Evolutionary conservation across 2,329 filamentous ascomycete genomes (phyloP), one percentile per base, ranked within the genome.

Genomic region (Chaetoscypha palmicola): DNA sequence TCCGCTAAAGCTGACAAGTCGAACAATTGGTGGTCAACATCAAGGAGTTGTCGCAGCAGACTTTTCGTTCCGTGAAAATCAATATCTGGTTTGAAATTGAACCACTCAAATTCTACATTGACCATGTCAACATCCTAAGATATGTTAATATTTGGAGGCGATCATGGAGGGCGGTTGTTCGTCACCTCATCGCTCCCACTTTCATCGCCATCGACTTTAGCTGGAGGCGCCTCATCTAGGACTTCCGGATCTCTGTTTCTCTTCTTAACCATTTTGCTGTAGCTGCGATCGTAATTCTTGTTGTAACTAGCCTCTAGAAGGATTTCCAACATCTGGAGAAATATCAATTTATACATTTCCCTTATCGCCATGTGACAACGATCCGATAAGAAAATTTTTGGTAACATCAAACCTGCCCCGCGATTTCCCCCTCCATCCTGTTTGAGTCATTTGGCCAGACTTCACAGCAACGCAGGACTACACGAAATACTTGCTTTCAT

Each of bases 61-160:
- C 80, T 83, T 66, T 96, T 96, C 57, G 94, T 77, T 46, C 92
- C 92, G 67, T 97, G 91, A 66, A 97, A 97, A 66, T 98, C 92
- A 57, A 94, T 76, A 5, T 85, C 79, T 2, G 86, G 74, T 57
- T 92, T 83, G 50, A 91, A 94, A 67, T 96, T 94, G 70, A 97
- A 98, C 86, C 89, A 97, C 70, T 98, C 92, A 60, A 98, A 98
- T 54, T 97, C 91, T 46, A 97, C 89, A 62, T 97, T 83, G 53
- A 98, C 80, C 64, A 91, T 84, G 62, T 95, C 86, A 60, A 89
- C 84, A 59, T 95, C 87, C 86, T 94, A 32, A 31, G 33, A 37
- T 40, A 12, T 48, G 24, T 28, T 7, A 16, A 52, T 47, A 30
- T 37, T 43, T 12, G 28, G 21, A 8, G 22, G 11, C 2, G 16